These are phyloP conservation scores for Tylopilus intermedius DNA, from an alignment of 768 basidiomycete species.

Conservation along the genomic window DNA sequence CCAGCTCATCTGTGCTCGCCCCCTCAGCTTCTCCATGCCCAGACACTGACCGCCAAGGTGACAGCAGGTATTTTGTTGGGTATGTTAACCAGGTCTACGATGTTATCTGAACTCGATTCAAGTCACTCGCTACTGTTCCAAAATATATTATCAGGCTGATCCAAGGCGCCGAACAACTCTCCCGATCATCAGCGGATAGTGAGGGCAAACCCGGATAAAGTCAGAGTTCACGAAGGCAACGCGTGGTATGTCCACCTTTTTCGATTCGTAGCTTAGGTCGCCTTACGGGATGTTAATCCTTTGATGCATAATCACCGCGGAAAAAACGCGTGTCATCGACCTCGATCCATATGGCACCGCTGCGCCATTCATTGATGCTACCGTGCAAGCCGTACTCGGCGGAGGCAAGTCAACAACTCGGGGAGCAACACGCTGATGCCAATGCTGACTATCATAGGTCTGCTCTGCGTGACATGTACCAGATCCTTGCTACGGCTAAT, in stretches of 20 bases:
- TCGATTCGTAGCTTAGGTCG: neutral
- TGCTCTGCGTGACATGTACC: slow-evolving; percentile 94
- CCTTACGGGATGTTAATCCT: slow-evolving; percentile 43
- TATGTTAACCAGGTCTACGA: too few relatives aligned
- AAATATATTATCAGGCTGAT: too few relatives aligned
- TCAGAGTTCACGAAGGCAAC: slow-evolving; percentile 87
- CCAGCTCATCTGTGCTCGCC: too few relatives aligned
- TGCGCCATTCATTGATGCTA: slow-evolving; percentile 92
- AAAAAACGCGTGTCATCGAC: slow-evolving; percentile 81
- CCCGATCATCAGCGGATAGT: slow-evolving; percentile 10
- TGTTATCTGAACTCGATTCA: too few relatives aligned
- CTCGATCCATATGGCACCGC: slow-evolving; percentile 98
- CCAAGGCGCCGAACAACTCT: too few relatives aligned
- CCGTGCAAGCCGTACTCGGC: slow-evolving; percentile 82
- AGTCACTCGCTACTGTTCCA: too few relatives aligned
- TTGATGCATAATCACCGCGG: slow-evolving; percentile 87
- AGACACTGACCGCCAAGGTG: too few relatives aligned
- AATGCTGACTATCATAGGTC: slow-evolving; percentile 36
- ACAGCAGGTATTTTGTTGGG: too few relatives aligned
- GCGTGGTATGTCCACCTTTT: slow-evolving; percentile 61
- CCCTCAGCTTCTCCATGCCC: too few relatives aligned
- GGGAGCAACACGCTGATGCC: neutral
- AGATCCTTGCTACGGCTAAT: slow-evolving; percentile 89
- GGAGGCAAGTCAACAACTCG: slow-evolving; percentile 53
- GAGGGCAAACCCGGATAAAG: slow-evolving; percentile 40